Evolutionary conservation across 768 basidiomycete species (phyloP).

Genomic region (Hygrocybe punicea): DNA sequence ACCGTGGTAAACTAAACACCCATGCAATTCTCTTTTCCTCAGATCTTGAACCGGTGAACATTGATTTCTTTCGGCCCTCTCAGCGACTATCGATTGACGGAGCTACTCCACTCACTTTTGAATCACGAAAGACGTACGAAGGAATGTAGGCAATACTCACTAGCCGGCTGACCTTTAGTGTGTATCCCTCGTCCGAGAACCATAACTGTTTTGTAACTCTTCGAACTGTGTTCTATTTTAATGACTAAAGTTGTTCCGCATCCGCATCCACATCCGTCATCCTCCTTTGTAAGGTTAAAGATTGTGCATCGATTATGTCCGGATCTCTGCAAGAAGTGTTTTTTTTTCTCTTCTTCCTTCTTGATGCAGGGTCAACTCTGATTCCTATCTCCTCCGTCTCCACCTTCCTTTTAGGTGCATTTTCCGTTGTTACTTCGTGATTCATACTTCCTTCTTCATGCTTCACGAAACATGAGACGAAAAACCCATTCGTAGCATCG

Average conservation of each 20-base stretch:
- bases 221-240: constrained; percentile 14
- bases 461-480: constrained; percentile 86
- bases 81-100: constrained; percentile 1
- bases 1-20: constrained; percentile 38
- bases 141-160: constrained; percentile 24
- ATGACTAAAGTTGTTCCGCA: neutral
- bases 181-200: constrained; percentile 7
- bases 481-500: constrained; percentile 94
- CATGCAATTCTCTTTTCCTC: constrained; percentile 22
- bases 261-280: neutral
- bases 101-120: constrained; percentile 19
- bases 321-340: neutral
- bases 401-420: constrained; percentile 15
- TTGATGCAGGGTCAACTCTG: neutral
- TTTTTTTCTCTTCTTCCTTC: neutral
- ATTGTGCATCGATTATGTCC: neutral
- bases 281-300: neutral
- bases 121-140: constrained; percentile 14
- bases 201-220: constrained; percentile 7
- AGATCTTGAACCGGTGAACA: constrained; percentile 12
- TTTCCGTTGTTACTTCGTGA: constrained; percentile 22
- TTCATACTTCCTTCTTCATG: constrained; percentile 6
- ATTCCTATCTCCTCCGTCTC: constrained; percentile 21
- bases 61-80: constrained; percentile 4
- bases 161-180: constrained; percentile 21